Percentiles rank a stretch among this genome's conserved stretches.
Conservation (phyloP, 306 rosid genomes). For the Urtica urens region DNA sequence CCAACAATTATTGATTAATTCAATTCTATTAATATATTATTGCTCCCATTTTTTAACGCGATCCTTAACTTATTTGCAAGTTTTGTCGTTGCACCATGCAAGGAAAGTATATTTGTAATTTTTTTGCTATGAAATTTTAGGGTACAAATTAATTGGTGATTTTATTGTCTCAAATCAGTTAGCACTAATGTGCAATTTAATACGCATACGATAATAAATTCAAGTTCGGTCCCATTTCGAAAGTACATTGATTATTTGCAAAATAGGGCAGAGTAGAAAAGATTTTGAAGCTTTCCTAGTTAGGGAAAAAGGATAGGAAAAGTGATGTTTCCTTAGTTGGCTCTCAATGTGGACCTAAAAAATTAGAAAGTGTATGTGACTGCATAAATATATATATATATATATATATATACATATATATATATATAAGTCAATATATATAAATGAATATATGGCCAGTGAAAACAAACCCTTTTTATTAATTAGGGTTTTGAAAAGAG, state of each 20-base stretch:
- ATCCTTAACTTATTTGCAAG: too few relatives aligned
- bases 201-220: conserved; percentile 1
- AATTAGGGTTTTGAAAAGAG: not conserved
- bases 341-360: not conserved
- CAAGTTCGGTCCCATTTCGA: conserved; percentile 1
- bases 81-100: too few relatives aligned
- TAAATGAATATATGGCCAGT: too few relatives aligned
- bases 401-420: not conserved
- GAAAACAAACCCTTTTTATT: not conserved
- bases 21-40: too few relatives aligned
- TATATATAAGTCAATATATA: not conserved
- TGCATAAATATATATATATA: not conserved
- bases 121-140: too few relatives aligned
- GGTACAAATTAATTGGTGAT: not conserved
- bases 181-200: not conserved
- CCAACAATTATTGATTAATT: too few relatives aligned
- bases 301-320: conserved; percentile 2
- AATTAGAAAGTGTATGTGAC: not conserved
- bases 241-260: conserved; percentile 7
- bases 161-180: not conserved
- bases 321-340: conserved; percentile 3
- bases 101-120: too few relatives aligned
- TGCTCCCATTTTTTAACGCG: too few relatives aligned
- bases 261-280: not conserved
- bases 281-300: conserved; percentile 2